Evolutionary conservation across 805 yeast species (phyloP).

Genomic region (Hanseniaspora hatyaiensis): DNA sequence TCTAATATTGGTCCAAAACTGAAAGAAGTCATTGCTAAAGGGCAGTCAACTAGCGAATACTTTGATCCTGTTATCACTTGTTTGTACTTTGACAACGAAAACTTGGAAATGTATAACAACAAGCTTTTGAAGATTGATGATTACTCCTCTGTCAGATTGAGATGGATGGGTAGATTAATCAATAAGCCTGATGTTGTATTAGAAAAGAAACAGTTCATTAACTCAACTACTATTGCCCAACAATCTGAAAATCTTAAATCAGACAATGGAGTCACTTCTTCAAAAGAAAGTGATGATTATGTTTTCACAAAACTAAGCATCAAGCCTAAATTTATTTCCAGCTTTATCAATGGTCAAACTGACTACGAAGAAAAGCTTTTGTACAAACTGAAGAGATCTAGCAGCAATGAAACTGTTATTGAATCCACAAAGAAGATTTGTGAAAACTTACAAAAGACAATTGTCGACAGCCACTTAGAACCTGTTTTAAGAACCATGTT

Average conservation of each 20-base stretch:
- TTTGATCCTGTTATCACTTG: slow-evolving; percentile 77
- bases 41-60: slow-evolving; percentile 30
- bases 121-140: slow-evolving; percentile 59
- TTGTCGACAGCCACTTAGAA: slow-evolving; percentile 54
- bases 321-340: slow-evolving; percentile 72
- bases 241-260: slow-evolving; percentile 20
- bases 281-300: slow-evolving; percentile 33
- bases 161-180: slow-evolving; percentile 79
- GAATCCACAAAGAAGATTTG: slow-evolving; percentile 45
- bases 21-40: slow-evolving; percentile 18
- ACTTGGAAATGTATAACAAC: slow-evolving; percentile 76
- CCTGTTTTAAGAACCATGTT: slow-evolving; percentile 80
- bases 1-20: slow-evolving; percentile 30
- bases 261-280: slow-evolving; percentile 18
- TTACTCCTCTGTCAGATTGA: slow-evolving; percentile 66
- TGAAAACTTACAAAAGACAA: slow-evolving; percentile 49
- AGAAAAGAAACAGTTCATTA: slow-evolving; percentile 67
- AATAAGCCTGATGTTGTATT: slow-evolving; percentile 68
- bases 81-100: slow-evolving; percentile 72
- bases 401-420: slow-evolving; percentile 42
- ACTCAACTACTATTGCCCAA: slow-evolving; percentile 24
- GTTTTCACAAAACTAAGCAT: slow-evolving; percentile 55
- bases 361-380: slow-evolving; percentile 40
- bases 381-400: slow-evolving; percentile 51
- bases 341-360: slow-evolving; percentile 46